phyloP scores from a whole-genome alignment of 495 filamentous ascomycete species.

The Trichoderma gamsii region DNA sequence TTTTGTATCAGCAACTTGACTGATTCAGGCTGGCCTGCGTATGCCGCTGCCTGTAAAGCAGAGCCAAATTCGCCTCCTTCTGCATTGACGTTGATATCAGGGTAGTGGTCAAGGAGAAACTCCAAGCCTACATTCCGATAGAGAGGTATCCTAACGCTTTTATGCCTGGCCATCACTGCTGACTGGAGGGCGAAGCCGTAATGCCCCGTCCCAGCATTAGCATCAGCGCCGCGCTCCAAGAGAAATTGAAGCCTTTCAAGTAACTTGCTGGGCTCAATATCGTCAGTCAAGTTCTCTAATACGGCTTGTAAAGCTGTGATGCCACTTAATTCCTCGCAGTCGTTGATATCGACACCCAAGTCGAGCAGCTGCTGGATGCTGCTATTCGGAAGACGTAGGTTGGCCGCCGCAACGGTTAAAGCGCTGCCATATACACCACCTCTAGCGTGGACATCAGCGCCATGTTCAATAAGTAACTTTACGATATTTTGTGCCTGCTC shows the following conservation, averaged over 20 bases:
- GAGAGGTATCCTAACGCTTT: background rate
- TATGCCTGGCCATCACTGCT: background rate
- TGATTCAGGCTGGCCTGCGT: background rate
- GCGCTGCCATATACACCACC: background rate
- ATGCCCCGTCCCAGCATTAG: background rate
- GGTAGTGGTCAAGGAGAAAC: background rate
- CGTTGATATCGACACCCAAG: background rate
- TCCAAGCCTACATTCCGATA: background rate
- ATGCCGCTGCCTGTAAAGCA: constrained; percentile 1
- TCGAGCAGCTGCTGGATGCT: background rate
- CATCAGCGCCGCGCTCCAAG: background rate
- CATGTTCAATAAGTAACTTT: too few relatives aligned
- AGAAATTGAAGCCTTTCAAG: background rate
- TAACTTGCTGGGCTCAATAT: background rate
- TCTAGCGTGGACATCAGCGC: background rate
- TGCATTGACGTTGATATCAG: background rate
- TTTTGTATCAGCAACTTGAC: background rate
- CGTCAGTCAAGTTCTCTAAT: background rate
- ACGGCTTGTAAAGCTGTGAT: background rate
- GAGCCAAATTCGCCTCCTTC: background rate
- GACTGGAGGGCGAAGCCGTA: background rate
- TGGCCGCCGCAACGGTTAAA: background rate
- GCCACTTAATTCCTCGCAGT: background rate
- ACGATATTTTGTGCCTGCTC: too few relatives aligned
- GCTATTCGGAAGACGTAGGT: background rate